Conservation (phyloP, 192 early-diverging fungal species). For the Backusella macrospora region DNA sequence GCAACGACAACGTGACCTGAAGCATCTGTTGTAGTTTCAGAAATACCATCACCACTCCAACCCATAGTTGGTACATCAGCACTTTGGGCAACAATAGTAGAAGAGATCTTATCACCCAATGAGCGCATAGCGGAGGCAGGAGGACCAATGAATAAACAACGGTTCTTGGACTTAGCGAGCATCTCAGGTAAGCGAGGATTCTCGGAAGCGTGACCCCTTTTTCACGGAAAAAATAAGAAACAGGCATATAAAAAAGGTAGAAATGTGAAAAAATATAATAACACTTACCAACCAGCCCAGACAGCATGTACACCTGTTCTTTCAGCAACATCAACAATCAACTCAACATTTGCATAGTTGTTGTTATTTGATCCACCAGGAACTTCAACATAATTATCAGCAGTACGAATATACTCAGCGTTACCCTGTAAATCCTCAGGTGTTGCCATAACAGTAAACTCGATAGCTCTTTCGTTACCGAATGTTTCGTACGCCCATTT, state of each 20-base stretch:
- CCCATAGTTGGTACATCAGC: constrained; percentile 95
- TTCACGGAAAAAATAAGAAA: constrained; percentile 8
- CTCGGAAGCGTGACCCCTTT: constrained; percentile 96
- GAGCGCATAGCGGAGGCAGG: constrained; percentile 96
- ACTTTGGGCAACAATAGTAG: constrained; percentile 97
- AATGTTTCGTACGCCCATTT: constrained; percentile 99
- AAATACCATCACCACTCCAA: constrained; percentile 92
- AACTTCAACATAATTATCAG: constrained; percentile 98
- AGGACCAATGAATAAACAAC: constrained; percentile 95
- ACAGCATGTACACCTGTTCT: constrained; percentile 93
- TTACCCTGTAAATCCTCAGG: constrained; percentile 97
- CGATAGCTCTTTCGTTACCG: constrained; percentile 93
- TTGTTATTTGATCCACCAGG: constrained; percentile 98
- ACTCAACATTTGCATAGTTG: constrained; percentile 98
- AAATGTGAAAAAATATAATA: neutral
- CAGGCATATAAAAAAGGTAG: constrained; percentile 5
- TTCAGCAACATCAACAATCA: constrained; percentile 98
- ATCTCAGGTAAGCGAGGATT: constrained; percentile 95
- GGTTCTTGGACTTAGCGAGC: constrained; percentile 76
- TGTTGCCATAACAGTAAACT: constrained; percentile 98
- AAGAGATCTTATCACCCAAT: constrained; percentile 99
- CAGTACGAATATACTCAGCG: constrained; percentile 99
- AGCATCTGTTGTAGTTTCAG: constrained; percentile 66
- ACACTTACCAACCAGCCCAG: constrained; percentile 89
- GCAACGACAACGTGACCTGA: constrained; percentile 82